Conservation (phyloP, 2,329 filamentous ascomycete genomes). For the Alternaria atra region DNA sequence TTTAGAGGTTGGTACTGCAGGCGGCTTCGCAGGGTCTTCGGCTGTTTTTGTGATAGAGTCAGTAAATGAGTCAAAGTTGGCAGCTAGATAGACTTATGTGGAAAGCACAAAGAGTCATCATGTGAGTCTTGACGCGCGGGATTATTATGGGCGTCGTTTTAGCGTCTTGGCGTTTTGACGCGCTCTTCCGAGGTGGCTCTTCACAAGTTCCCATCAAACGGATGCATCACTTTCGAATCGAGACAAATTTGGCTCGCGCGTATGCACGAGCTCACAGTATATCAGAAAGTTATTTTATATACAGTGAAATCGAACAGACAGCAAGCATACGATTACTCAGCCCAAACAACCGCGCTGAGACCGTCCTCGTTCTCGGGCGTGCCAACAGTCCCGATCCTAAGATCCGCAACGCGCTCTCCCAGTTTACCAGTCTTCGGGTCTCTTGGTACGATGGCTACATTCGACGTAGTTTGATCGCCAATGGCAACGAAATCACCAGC, state of each 20-base stretch:
- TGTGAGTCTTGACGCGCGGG: slow-evolving; percentile 2
- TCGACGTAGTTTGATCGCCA: slow-evolving; percentile 44
- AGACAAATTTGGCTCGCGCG: neutral
- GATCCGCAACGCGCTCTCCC: slow-evolving; percentile 32
- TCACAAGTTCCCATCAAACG: neutral
- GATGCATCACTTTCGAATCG: neutral
- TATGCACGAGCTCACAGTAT: neutral
- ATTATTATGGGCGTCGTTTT: neutral
- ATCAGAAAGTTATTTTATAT: neutral
- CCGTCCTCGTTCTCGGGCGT: slow-evolving; percentile 45
- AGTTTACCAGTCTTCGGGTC: slow-evolving; percentile 40
- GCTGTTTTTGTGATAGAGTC: neutral
- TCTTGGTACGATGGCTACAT: slow-evolving; percentile 44
- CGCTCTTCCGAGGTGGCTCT: neutral
- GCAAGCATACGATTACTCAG: slow-evolving; percentile 29
- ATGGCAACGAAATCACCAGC: slow-evolving; percentile 43
- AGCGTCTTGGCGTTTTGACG: slow-evolving; percentile 16
- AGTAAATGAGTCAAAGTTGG: neutral
- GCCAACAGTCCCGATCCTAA: slow-evolving; percentile 39
- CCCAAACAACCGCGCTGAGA: slow-evolving; percentile 47
- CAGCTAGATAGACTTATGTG: neutral
- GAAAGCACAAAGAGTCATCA: slow-evolving; percentile 5
- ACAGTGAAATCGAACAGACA: neutral
- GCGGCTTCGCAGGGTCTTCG: neutral
- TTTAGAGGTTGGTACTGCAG: neutral